Conservation (phyloP, 2,329 filamentous ascomycete genomes). For the Pseudogymnoascus sp. region DNA sequence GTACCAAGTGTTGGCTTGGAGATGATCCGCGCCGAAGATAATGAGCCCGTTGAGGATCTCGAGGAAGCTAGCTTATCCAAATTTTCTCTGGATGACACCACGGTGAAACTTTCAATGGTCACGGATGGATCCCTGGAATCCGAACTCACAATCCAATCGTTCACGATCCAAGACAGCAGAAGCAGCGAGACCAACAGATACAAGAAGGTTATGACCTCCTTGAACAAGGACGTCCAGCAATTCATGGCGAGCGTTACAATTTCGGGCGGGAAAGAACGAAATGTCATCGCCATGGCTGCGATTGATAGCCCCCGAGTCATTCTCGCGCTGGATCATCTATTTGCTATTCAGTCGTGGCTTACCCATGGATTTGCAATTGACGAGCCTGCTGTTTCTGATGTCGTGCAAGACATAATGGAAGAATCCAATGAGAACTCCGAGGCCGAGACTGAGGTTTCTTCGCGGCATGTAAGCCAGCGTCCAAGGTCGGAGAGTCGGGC, state of each 20-base stretch:
- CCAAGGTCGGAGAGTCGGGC: not conserved
- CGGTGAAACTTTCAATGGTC: slow-evolving; percentile 85
- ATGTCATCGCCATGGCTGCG: slow-evolving; percentile 83
- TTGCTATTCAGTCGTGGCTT: slow-evolving; percentile 80
- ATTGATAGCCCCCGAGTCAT: slow-evolving; percentile 94
- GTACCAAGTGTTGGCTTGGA: slow-evolving; percentile 84
- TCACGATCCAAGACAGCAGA: slow-evolving; percentile 92
- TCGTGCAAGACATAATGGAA: slow-evolving; percentile 42
- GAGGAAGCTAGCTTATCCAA: slow-evolving; percentile 79
- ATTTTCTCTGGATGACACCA: slow-evolving; percentile 90
- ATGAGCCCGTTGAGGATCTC: slow-evolving; percentile 71
- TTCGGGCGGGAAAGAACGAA: slow-evolving; percentile 73
- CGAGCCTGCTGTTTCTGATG: slow-evolving; percentile 47
- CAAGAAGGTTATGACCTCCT: slow-evolving; percentile 94
- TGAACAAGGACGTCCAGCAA: slow-evolving; percentile 91
- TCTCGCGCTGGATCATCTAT: slow-evolving; percentile 91
- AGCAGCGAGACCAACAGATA: slow-evolving; percentile 88
- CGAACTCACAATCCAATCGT: slow-evolving; percentile 87
- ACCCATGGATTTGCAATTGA: slow-evolving; percentile 62
- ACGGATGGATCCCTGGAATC: slow-evolving; percentile 88
- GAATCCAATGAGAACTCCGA: slow-evolving; percentile 57
- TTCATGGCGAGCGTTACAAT: slow-evolving; percentile 97
- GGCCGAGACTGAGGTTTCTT: slow-evolving; percentile 43
- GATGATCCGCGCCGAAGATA: slow-evolving; percentile 69
- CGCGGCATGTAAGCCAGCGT: not conserved